Conservation (phyloP, 139 green algal species). For the Trebouxia sp. region DNA sequence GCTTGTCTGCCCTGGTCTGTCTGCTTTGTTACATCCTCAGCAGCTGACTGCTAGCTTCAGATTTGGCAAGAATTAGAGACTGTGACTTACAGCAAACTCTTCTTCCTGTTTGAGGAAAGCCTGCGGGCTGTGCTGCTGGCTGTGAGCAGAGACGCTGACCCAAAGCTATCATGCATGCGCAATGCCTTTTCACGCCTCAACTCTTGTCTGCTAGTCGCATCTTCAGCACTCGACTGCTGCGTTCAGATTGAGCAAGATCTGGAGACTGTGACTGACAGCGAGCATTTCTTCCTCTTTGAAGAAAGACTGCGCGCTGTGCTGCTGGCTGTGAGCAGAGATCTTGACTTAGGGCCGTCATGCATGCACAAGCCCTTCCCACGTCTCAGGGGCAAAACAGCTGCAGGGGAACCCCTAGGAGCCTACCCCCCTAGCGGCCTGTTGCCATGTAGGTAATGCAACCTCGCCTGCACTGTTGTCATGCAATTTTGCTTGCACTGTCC, state of each 20-base stretch:
- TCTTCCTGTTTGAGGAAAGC: conserved; percentile 70
- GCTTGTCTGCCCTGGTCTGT: too few relatives aligned
- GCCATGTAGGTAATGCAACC: conserved; percentile 34
- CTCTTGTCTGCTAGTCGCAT: too few relatives aligned
- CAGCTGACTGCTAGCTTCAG: too few relatives aligned
- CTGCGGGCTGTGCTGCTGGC: conserved; percentile 51
- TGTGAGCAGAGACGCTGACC: conserved; percentile 42
- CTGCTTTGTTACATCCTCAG: too few relatives aligned
- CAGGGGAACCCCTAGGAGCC: neutral
- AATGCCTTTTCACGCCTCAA: conserved; percentile 22
- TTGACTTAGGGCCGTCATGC: conserved; percentile 22
- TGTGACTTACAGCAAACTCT: conserved; percentile 49
- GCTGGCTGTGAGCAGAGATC: conserved; percentile 53
- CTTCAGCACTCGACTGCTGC: too few relatives aligned
- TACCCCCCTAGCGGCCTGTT: conserved; percentile 58
- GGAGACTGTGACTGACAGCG: conserved; percentile 36
- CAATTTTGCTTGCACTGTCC: neutral
- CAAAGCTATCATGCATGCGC: conserved; percentile 23
- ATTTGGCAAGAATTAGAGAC: conserved; percentile 40
- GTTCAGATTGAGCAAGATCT: conserved; percentile 44
- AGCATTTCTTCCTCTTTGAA: conserved; percentile 72
- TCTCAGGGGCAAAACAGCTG: neutral
- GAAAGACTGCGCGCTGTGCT: conserved; percentile 50
- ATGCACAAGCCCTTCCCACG: conserved; percentile 24
- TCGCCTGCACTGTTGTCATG: neutral